These are phyloP conservation scores for Mucor indicus DNA, from an alignment of 371 early-diverging fungal genomes.

Conservation along the genomic window DNA sequence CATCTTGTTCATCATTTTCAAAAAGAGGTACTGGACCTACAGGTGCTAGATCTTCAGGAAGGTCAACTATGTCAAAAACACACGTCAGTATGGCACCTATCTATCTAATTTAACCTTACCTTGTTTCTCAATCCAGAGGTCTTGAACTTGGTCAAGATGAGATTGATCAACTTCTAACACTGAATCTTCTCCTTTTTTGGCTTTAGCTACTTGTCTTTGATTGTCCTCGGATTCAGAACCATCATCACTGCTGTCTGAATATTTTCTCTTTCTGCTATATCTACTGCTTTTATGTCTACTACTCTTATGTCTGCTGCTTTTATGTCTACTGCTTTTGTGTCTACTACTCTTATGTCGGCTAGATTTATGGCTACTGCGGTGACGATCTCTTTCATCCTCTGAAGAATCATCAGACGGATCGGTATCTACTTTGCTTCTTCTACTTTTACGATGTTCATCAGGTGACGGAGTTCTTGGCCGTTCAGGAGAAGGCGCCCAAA, in stretches of 20 bases:
- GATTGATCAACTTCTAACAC: slow-evolving; percentile 28
- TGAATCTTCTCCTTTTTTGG: background rate
- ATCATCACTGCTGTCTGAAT: background rate
- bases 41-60: slow-evolving; percentile 55
- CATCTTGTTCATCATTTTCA: slow-evolving; percentile 50
- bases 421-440: background rate
- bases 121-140: slow-evolving; percentile 65
- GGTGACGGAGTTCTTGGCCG: slow-evolving; percentile 35
- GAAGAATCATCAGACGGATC: slow-evolving; percentile 12
- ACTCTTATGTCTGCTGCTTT: slow-evolving; percentile 13
- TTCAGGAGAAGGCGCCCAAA: slow-evolving; percentile 73
- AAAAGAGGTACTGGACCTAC: slow-evolving; percentile 64
- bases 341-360: slow-evolving; percentile 1
- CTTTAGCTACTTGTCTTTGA: background rate
- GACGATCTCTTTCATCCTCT: slow-evolving; percentile 19
- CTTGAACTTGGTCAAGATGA: slow-evolving; percentile 45
- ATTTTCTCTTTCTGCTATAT: slow-evolving; percentile 12
- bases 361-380: slow-evolving; percentile 5
- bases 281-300: background rate
- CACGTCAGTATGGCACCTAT: background rate
- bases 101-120: slow-evolving; percentile 11
- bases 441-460: slow-evolving; percentile 17
- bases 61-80: slow-evolving; percentile 35
- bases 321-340: slow-evolving; percentile 15
- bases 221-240: background rate